Conservation (phyloP, 164 flowering plant genomes). For the Echeveria elegans region DNA sequence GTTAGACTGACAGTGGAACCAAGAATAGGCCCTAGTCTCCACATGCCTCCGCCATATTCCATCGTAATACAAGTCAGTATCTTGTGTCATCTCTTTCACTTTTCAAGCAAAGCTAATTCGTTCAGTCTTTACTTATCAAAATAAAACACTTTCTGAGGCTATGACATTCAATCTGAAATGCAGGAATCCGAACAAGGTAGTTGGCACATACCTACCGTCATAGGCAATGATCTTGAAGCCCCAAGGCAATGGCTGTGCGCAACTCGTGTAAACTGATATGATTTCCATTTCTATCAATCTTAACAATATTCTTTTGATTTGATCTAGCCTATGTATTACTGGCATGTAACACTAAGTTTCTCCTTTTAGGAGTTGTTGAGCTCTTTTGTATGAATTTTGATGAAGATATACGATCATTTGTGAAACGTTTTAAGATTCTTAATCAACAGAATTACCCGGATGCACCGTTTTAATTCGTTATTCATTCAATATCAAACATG, state of each 20-base stretch:
- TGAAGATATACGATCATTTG: too few species aligned
- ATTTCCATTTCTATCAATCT: not conserved
- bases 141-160: not conserved
- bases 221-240: conserved; percentile 54
- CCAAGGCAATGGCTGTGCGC: conserved; percentile 79
- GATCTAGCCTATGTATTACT: not conserved
- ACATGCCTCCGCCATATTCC: conserved; percentile 94
- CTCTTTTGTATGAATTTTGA: too few species aligned
- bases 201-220: conserved; percentile 77
- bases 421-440: too few species aligned
- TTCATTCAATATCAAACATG: too few species aligned
- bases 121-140: too few species aligned
- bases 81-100: not conserved
- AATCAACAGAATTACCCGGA: too few species aligned
- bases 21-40: conserved; percentile 16
- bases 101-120: too few species aligned
- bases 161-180: conserved; percentile 14
- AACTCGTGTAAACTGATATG: not conserved
- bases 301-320: not conserved
- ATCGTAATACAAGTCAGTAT: conserved; percentile 66
- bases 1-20: conserved; percentile 42
- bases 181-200: conserved; percentile 79
- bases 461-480: too few species aligned
- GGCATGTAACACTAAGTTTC: not conserved
- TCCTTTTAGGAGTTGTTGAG: not conserved